These are phyloP conservation scores for Dactylellina sp. DNA, from an alignment of 2,329 filamentous ascomycete genomes.

Conservation along the genomic window DNA sequence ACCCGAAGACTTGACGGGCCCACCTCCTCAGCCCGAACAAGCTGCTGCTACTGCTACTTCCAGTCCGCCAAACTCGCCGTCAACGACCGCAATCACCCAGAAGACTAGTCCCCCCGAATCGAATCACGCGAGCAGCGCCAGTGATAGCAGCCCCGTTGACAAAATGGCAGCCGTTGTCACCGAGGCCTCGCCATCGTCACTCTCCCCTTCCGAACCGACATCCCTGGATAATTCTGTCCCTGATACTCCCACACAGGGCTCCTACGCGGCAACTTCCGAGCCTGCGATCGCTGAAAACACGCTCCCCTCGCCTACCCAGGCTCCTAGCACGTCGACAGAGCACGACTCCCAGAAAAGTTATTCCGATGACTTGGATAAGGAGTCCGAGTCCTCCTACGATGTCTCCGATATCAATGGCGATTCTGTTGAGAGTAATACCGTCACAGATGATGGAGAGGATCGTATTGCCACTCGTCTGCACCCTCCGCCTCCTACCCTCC, in stretches of 20 bases:
- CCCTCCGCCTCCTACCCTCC: constrained; percentile 52
- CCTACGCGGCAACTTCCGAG: constrained; percentile 51
- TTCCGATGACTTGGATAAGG: constrained; percentile 54
- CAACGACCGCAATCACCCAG: constrained; percentile 10
- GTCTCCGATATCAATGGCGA: constrained; percentile 56
- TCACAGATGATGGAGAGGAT: constrained; percentile 54
- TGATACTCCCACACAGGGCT: constrained; percentile 52
- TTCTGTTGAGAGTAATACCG: constrained; percentile 48
- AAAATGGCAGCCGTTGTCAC: constrained; percentile 43
- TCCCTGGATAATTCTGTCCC: constrained; percentile 52
- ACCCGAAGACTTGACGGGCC: constrained; percentile 30
- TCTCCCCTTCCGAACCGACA: constrained; percentile 54
- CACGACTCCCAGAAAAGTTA: constrained; percentile 55
- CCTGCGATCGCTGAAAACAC: constrained; percentile 33
- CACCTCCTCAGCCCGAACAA: constrained; percentile 31
- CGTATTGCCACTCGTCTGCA: constrained; percentile 53
- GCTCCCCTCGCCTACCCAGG: constrained; percentile 52
- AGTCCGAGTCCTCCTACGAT: constrained; percentile 53
- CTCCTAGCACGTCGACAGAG: constrained; percentile 51
- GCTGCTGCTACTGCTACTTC: constrained; percentile 1
- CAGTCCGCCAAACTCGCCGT: constrained; percentile 14
- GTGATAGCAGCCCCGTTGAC: constrained; percentile 39
- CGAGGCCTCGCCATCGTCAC: constrained; percentile 36
- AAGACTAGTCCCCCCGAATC: constrained; percentile 3
- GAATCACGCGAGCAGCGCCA: constrained; percentile 37